phyloP scores from a whole-genome alignment of 169 alveolate species.

The Theileria orientalis region DNA sequence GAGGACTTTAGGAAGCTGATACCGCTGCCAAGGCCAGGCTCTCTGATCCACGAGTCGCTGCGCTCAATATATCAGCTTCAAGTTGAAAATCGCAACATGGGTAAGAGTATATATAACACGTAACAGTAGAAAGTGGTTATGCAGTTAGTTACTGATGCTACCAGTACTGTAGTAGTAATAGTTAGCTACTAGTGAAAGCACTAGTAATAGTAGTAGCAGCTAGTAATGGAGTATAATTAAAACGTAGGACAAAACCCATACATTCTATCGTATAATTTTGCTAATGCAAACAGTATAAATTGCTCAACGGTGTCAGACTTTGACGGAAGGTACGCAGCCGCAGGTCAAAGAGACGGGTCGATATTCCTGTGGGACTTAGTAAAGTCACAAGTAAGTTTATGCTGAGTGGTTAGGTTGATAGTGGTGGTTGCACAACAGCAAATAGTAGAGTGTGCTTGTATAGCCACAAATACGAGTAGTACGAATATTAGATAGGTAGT shows the following conservation, averaged over 20 bases:
- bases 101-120: no score
- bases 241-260: no score
- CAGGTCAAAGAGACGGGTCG: conserved; percentile 53
- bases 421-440: no score
- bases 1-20: conserved; percentile 54
- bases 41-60: conserved; percentile 33
- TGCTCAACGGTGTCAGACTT: conserved; percentile 41
- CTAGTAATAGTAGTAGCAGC: neutral
- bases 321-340: conserved; percentile 64
- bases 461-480: no score
- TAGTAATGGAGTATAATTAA: no score
- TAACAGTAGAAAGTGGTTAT: no score
- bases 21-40: conserved; percentile 57
- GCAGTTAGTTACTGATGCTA: no score
- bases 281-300: conserved; percentile 20
- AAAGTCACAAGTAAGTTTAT: conserved; percentile 31
- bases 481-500: no score
- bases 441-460: no score
- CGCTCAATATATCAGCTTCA: conserved; percentile 33
- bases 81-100: conserved; percentile 21
- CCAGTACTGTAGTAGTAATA: neutral
- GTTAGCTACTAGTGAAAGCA: neutral
- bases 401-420: no score
- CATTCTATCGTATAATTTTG: conserved; percentile 49
- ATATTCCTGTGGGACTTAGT: conserved; percentile 56